A percentile compares a stretch with the other conserved stretches of the same genome.
Conservation (phyloP, 2,329 filamentous ascomycete species). For the Alternaria incomplexa region DNA sequence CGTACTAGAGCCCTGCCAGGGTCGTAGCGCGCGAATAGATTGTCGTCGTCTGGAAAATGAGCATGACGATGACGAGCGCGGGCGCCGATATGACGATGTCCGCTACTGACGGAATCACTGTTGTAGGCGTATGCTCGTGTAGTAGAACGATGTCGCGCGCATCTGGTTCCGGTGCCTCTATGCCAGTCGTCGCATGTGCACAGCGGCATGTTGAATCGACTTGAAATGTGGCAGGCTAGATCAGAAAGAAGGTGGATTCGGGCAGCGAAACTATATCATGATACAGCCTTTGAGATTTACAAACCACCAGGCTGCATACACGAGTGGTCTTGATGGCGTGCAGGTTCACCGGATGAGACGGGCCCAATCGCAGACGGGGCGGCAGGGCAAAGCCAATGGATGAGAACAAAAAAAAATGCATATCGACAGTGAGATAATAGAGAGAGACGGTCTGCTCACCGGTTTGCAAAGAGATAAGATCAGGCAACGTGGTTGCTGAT, state of each 20-base stretch:
- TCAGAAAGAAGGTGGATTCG: no score
- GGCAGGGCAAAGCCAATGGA: not conserved
- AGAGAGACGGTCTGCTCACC: not conserved
- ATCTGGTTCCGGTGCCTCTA: conserved; percentile 19
- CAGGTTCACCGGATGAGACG: conserved; percentile 18
- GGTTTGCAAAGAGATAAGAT: not conserved
- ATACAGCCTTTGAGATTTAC: no score
- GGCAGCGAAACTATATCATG: no score
- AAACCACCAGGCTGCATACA: conserved; percentile 16
- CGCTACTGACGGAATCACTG: conserved; percentile 7
- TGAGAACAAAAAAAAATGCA: not conserved
- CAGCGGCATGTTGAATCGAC: conserved; percentile 20
- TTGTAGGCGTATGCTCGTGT: conserved; percentile 1
- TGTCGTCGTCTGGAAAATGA: not conserved
- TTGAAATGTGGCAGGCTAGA: not conserved
- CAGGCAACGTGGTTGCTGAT: not conserved
- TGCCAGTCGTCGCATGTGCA: conserved; percentile 8
- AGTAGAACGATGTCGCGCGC: conserved; percentile 8
- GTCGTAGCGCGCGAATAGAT: conserved; percentile 2
- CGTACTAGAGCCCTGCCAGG: not conserved
- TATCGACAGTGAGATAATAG: not conserved
- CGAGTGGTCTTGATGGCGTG: conserved; percentile 12
- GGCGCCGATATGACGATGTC: conserved; percentile 5
- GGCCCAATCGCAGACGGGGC: conserved; percentile 1
- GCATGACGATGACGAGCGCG: not conserved